These are phyloP conservation scores for Aspergillus sclerotialis DNA, from an alignment of 2,329 filamentous ascomycete genomes.

Conservation along the genomic window DNA sequence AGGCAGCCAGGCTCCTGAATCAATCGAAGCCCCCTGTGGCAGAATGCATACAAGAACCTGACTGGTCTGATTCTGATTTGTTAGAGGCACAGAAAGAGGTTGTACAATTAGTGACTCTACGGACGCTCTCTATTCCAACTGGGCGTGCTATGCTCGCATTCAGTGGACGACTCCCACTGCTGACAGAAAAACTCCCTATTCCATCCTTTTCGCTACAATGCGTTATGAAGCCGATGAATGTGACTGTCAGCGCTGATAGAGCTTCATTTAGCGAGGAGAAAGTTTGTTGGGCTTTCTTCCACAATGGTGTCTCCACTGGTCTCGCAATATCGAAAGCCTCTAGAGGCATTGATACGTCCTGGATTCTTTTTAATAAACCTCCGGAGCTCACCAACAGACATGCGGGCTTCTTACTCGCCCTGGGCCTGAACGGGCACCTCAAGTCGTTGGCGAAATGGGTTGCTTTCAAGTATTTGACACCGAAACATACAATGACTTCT, in stretches of 20 bases:
- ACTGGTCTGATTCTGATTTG: conserved; percentile 78
- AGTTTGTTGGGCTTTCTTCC: conserved; percentile 97
- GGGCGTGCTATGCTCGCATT: conserved; percentile 85
- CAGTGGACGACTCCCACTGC: conserved; percentile 74
- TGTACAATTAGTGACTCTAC: conserved; percentile 75
- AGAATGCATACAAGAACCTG: conserved; percentile 66
- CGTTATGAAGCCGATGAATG: conserved; percentile 83
- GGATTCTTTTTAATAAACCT: conserved; percentile 98
- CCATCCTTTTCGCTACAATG: conserved; percentile 88
- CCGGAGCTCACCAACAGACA: conserved; percentile 91
- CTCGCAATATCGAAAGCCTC: conserved; percentile 83
- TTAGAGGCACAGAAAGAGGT: conserved; percentile 89
- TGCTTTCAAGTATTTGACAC: conserved; percentile 97
- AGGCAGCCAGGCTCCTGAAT: conserved; percentile 78
- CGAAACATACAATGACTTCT: conserved; percentile 98
- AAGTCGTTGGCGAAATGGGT: conserved; percentile 95
- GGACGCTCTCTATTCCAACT: conserved; percentile 81
- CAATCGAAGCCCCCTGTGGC: conserved; percentile 73
- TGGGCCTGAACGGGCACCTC: conserved; percentile 92
- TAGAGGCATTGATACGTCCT: conserved; percentile 93
- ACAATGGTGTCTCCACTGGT: conserved; percentile 89
- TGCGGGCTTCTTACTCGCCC: conserved; percentile 81
- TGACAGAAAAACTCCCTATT: conserved; percentile 88
- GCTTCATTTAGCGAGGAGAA: conserved; percentile 86
- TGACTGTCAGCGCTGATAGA: conserved; percentile 89